Evolutionary conservation across 2,329 filamentous ascomycete genomes (phyloP).

Genomic region (Chaetomiaceae sp.): DNA sequence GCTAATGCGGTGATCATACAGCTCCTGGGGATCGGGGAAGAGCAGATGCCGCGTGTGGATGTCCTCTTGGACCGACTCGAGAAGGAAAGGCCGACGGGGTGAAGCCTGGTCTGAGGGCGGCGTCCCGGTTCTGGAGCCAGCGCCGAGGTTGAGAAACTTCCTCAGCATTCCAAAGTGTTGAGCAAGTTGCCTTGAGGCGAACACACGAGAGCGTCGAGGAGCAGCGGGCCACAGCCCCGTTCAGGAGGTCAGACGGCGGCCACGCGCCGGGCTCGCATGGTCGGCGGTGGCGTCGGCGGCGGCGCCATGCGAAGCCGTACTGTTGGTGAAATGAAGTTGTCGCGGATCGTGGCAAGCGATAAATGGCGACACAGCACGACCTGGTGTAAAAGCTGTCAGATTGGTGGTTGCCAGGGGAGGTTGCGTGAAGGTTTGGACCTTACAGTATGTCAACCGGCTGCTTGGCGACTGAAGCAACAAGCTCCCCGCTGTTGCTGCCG

Average conservation of each 20-base stretch:
- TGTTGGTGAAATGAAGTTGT: too few species aligned
- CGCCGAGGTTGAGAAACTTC: constrained; percentile 58
- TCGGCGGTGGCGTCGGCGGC: constrained; percentile 14
- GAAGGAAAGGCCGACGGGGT: constrained; percentile 39
- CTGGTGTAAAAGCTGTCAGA: too few species aligned
- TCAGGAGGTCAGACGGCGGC: constrained; percentile 20
- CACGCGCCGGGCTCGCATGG: constrained; percentile 15
- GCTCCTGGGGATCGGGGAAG: constrained; percentile 61
- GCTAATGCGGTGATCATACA: constrained; percentile 57
- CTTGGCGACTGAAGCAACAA: too few species aligned
- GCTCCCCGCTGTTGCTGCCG: too few species aligned
- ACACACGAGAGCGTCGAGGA: neutral
- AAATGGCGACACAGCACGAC: too few species aligned
- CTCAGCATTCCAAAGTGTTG: constrained; percentile 48
- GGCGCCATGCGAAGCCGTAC: too few species aligned
- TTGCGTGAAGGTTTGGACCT: too few species aligned
- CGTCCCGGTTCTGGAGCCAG: constrained; percentile 40
- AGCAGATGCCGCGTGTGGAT: constrained; percentile 65
- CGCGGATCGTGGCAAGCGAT: too few species aligned
- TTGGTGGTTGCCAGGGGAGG: too few species aligned
- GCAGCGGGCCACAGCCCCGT: constrained; percentile 12
- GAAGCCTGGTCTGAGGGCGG: constrained; percentile 35
- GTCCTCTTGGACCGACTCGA: constrained; percentile 66
- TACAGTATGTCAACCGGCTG: too few species aligned
- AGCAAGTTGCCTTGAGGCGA: neutral